These are phyloP conservation scores for Tetracladium setigerum DNA, from an alignment of 495 filamentous ascomycete genomes.

Conservation along the genomic window DNA sequence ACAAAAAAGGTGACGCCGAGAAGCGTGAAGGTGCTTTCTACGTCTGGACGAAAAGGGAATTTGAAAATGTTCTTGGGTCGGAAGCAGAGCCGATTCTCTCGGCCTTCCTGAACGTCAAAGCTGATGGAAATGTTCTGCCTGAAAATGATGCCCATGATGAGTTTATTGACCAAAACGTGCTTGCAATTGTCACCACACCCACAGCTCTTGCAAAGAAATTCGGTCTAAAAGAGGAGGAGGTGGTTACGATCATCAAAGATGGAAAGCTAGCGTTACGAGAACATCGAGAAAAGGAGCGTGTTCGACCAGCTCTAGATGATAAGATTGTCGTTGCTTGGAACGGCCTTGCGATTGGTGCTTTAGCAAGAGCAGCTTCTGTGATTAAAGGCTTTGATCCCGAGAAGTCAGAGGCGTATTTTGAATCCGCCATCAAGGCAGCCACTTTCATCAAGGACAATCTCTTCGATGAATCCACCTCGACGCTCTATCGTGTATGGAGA, in stretches of 20 bases:
- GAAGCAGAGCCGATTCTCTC: conserved; percentile 69
- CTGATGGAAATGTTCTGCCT: conserved; percentile 81
- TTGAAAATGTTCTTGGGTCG: conserved; percentile 66
- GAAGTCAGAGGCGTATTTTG: conserved; percentile 49
- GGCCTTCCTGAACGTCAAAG: conserved; percentile 77
- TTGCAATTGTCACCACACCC: conserved; percentile 42
- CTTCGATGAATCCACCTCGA: conserved; percentile 54
- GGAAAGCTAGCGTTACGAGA: conserved; percentile 64
- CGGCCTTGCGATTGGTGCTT: conserved; percentile 77
- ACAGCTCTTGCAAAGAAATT: conserved; percentile 69
- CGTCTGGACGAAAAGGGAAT: conserved; percentile 86
- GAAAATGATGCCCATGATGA: conserved; percentile 87
- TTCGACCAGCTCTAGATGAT: conserved; percentile 78
- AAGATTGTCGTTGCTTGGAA: conserved; percentile 88
- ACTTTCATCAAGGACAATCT: conserved; percentile 72
- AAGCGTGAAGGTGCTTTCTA: conserved; percentile 95
- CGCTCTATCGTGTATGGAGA: conserved; percentile 69
- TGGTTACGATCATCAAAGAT: conserved; percentile 58
- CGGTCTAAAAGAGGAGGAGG: conserved; percentile 65
- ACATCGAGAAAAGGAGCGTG: conserved; percentile 67
- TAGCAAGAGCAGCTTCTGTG: conserved; percentile 65
- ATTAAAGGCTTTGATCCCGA: conserved; percentile 52
- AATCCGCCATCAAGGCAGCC: conserved; percentile 61
- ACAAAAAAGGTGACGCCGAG: conserved; percentile 64
- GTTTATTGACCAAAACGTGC: conserved; percentile 75